Percentiles rank a stretch among this genome's conserved stretches.
phyloP scores from a whole-genome alignment of 2,329 filamentous ascomycete genomes.

The Lizonia empirigonia region DNA sequence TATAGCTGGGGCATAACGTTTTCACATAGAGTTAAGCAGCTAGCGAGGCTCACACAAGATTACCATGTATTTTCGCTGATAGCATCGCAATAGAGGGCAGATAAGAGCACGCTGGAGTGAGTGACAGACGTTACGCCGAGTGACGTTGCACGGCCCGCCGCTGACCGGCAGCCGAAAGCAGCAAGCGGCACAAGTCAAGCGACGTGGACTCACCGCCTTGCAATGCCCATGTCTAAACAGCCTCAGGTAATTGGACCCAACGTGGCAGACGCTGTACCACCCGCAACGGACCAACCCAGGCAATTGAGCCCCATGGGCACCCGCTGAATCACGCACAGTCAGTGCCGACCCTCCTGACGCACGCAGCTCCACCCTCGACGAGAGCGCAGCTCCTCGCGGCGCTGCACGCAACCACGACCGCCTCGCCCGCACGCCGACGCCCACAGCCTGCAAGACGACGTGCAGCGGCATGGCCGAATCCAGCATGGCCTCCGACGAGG shows the following conservation, averaged over 20 bases:
- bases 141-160: constrained; percentile 28
- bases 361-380: neutral
- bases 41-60: too few relatives aligned
- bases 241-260: constrained; percentile 40
- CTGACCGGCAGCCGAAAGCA: constrained; percentile 35
- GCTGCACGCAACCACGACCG: constrained; percentile 3
- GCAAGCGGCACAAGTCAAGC: too few relatives aligned
- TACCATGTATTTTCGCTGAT: too few relatives aligned
- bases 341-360: constrained; percentile 8
- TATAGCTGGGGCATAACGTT: too few relatives aligned
- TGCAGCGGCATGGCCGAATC: constrained; percentile 29
- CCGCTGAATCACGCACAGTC: constrained; percentile 15
- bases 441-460: constrained; percentile 4
- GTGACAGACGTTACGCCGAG: neutral
- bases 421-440: constrained; percentile 19
- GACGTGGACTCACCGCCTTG: constrained; percentile 29
- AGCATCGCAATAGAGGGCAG: too few relatives aligned
- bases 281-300: constrained; percentile 24
- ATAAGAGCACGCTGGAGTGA: too few relatives aligned
- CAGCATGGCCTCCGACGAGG: constrained; percentile 46
- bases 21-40: too few relatives aligned
- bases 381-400: neutral
- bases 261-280: constrained; percentile 41
- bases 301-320: constrained; percentile 42
- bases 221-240: constrained; percentile 17